These are phyloP conservation scores for Picochlorum sp. DNA, from an alignment of 139 green algal species.

Conservation along the genomic window DNA sequence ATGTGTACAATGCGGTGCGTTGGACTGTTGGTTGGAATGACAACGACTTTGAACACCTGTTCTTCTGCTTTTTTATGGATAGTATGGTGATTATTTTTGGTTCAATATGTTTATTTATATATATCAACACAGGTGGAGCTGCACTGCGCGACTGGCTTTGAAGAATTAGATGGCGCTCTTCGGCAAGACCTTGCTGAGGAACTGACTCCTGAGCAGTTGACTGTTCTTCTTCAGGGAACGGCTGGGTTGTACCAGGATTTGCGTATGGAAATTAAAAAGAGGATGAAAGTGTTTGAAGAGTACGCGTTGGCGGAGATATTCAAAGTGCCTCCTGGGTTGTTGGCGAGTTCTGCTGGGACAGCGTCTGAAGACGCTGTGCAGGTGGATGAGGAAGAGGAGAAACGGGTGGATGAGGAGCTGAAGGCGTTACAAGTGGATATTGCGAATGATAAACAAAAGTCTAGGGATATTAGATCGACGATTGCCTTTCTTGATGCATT, in stretches of 20 bases:
- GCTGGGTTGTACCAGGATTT: slow-evolving; percentile 18
- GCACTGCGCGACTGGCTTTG: slow-evolving; percentile 21
- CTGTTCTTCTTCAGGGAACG: slow-evolving; percentile 18
- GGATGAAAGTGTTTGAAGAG: slow-evolving; percentile 29
- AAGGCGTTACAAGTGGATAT: slow-evolving; percentile 13
- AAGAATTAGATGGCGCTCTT: slow-evolving; percentile 16
- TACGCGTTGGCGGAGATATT: slow-evolving; percentile 28
- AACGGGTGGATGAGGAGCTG: slow-evolving; percentile 14
- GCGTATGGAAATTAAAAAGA: slow-evolving; percentile 4
- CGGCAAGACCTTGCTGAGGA: neutral
- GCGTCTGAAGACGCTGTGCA: neutral
- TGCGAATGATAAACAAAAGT: slow-evolving; percentile 9
- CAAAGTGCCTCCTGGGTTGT: slow-evolving; percentile 26
- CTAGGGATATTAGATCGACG: neutral
- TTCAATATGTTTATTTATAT: neutral
- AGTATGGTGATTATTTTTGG: neutral
- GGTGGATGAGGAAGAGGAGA: slow-evolving; percentile 20
- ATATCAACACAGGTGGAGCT: neutral
- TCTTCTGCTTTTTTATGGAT: neutral
- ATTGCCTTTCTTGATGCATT: slow-evolving; percentile 1
- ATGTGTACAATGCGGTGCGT: slow-evolving; percentile 30
- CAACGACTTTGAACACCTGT: neutral
- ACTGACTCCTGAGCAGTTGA: slow-evolving; percentile 18
- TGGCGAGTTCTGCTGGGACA: neutral
- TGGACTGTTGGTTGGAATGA: neutral